Evolutionary conservation across 2,329 filamentous ascomycete genomes (phyloP), one percentile per base, ranked within the genome.

Genomic region (Pseudogymnoascus sp.): DNA sequence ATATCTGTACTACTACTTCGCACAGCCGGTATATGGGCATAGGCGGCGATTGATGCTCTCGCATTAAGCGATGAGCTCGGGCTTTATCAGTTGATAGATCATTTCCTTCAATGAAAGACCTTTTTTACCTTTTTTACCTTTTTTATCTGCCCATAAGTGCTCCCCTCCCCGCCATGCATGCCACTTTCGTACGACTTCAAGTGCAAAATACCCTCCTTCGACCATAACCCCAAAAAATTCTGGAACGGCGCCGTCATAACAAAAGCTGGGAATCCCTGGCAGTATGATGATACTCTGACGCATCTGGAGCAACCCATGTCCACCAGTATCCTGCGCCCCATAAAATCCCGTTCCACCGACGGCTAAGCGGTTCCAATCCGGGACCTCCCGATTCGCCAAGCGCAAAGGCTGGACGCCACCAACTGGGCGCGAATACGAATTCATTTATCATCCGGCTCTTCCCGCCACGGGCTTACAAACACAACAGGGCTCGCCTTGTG

Each of bases 1-100:
- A 52, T 12, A 30, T 52, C n/a, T 52, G 45, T 52, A 52, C 23
- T 52, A 52, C 45, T 52, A 52, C 45, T 52, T 52, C 26, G 45
- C 45, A 15, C 15, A 52, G 26, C 26, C 45, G 15, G 45, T 26
- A 52, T 52, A 52, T 33, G 26, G 45, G 45, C 26, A 33, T 6
- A 33, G 45, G 45, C 45, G 45, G 45, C 45, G 45, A 52, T 33
- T 19, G 45, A 52, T 13, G 3, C 45, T 52, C 45, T 33, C 45
- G 45, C 45, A 6, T 7, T 2, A 52, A 4, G 45, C 26, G 45
- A 52, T 30, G 45, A 33, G 45, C 26, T 18, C 23, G 15, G 26
- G 23, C 26, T 52, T 52, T 30, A 52, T 52, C 9, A 52, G 45
- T 52, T 26, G 45, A 52, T 52, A 52, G 26, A 52, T 52, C 30